Percentiles rank a stretch among this genome's conserved stretches.
phyloP scores from a whole-genome alignment of 805 yeast species.

The Gaillardinia entomophila region DNA sequence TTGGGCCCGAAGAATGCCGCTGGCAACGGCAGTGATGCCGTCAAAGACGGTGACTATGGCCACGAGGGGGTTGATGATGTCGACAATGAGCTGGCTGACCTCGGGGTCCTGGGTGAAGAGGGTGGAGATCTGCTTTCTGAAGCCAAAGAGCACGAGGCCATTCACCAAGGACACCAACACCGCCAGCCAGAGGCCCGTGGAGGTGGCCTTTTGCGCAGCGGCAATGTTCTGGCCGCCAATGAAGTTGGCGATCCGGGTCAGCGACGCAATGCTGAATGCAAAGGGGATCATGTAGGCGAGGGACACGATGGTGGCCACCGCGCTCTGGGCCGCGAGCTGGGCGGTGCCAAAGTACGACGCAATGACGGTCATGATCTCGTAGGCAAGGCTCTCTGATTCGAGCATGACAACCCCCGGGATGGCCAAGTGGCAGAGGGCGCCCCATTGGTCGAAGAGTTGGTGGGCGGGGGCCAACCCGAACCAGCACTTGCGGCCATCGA shows the following conservation, averaged over 20 bases:
- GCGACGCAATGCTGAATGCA: conserved; percentile 39
- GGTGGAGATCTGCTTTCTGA: conserved; percentile 45
- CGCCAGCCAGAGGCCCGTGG: conserved; percentile 25
- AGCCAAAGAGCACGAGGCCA: conserved; percentile 40
- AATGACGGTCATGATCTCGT: conserved; percentile 40
- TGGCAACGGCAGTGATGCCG: conserved; percentile 64
- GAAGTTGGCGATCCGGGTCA: conserved; percentile 41
- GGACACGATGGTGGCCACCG: conserved; percentile 42
- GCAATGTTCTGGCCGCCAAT: conserved; percentile 37
- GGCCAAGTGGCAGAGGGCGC: conserved; percentile 29
- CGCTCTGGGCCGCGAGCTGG: conserved; percentile 47
- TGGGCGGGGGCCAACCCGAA: conserved; percentile 43
- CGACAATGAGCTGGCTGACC: conserved; percentile 47
- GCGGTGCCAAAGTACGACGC: conserved; percentile 45
- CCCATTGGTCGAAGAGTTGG: conserved; percentile 32
- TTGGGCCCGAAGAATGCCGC: conserved; percentile 70
- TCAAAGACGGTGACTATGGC: conserved; percentile 65
- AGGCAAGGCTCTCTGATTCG: conserved; percentile 41
- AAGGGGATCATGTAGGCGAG: conserved; percentile 42
- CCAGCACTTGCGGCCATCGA: conserved; percentile 72
- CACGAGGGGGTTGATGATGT: conserved; percentile 53
- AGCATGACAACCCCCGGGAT: conserved; percentile 42
- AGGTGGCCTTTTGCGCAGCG: conserved; percentile 32
- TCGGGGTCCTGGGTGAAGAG: conserved; percentile 59
- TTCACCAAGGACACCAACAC: conserved; percentile 29